Evolutionary conservation across 2,329 filamentous ascomycete species (phyloP).

Genomic region (Colletotrichum ledebouriae): DNA sequence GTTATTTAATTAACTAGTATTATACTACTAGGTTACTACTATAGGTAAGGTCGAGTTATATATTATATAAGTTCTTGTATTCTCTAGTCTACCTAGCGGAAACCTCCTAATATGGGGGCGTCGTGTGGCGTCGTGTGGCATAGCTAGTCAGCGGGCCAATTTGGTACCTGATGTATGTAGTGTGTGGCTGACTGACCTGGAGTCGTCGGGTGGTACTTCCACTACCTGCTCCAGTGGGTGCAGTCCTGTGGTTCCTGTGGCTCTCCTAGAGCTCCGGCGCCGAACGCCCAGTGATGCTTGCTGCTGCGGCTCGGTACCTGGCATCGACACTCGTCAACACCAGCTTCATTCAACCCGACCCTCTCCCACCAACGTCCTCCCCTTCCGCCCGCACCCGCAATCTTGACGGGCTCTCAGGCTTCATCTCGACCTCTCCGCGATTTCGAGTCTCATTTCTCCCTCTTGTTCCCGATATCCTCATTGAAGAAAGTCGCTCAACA

Average conservation of each 20-base stretch:
- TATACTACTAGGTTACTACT: too few species aligned
- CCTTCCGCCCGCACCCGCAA: constrained; percentile 34
- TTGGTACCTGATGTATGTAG: too few species aligned
- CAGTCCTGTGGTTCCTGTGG: not conserved
- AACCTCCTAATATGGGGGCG: too few species aligned
- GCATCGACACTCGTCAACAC: constrained; percentile 39
- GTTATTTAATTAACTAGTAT: too few species aligned
- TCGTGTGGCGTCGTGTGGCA: too few species aligned
- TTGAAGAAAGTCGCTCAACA: constrained; percentile 42
- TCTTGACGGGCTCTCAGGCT: constrained; percentile 21
- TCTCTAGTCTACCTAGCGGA: too few species aligned
- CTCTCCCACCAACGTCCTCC: constrained; percentile 7
- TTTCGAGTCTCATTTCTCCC: constrained; percentile 19
- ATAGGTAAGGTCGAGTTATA: too few species aligned
- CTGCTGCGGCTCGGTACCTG: constrained; percentile 26
- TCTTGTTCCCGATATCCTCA: constrained; percentile 12
- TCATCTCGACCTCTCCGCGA: constrained; percentile 18
- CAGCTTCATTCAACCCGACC: constrained; percentile 38
- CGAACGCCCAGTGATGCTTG: constrained; percentile 40
- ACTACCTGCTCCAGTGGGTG: too few species aligned
- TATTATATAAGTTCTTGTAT: too few species aligned
- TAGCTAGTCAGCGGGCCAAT: not conserved
- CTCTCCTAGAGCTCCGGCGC: constrained; percentile 23
- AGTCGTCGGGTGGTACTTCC: too few species aligned
- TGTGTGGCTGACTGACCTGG: too few species aligned